Evolutionary conservation across 352 stramenopile genomes (phyloP), one percentile per base, ranked within the genome.

Genomic region (Globisporangium alternatum): DNA sequence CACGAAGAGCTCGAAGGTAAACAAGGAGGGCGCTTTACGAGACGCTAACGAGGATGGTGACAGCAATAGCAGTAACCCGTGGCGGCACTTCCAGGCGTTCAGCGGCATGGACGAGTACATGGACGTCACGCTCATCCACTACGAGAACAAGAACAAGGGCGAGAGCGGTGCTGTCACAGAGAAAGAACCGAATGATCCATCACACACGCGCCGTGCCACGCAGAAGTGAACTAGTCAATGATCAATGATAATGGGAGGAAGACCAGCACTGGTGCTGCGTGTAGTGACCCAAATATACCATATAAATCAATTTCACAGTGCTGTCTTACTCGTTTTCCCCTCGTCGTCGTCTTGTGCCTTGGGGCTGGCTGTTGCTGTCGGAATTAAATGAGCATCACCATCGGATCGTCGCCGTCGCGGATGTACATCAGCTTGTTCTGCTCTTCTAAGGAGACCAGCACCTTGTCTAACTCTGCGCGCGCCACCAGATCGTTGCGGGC

Each of bases 361-460:
- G 45, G 30, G 22, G 17, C 5, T 30, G 22, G 6, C 37, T 17
- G 25, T 19, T 28, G 21, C 31, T 44, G 35, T 37, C 8, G 35
- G 12, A 21, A 47, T 84, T 90, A 96, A 70, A 96, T 84, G 76
- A 96, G 80, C 83, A 96, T 92, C 45, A 96, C 74, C 71, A 87
- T 79, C 28, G 86, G 86, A 51, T 90, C 84, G 48, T 84, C 85
- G 62, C 79, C 81, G 69, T 93, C 87, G 65, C 78, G 83, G 57
- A 96, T 80, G 71, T 91, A 96, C 88, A 96, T 96, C 75, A 96
- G 70, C 73, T 93, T 93, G 79, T 96, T 96, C 74, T 94, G 74
- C 65, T 91, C 76, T 59, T 96, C 88, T 55, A 95, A 75, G 61
- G 84, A 76, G 57, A 85, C 64, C 60, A 95, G 68, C 54, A 93